Base-by-base conservation (phyloP, 2,329 filamentous ascomycete genomes). In the Hypomyces rosellus region DNA sequence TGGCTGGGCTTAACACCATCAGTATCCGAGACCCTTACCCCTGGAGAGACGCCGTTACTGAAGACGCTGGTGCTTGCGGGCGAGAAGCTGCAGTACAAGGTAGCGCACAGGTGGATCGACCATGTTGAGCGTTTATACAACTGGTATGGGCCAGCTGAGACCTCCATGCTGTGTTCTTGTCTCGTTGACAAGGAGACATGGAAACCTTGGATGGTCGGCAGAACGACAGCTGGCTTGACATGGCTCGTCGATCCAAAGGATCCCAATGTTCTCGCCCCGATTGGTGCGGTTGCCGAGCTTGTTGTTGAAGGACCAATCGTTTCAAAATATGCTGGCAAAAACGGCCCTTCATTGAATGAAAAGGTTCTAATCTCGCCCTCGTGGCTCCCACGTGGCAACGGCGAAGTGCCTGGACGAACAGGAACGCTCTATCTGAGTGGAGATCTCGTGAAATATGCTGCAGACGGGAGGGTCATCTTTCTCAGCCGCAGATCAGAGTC, bases 91-190 rank as follows among this genome's bases (percentile, higher is more conserved):
- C 41, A 45, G 8, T 15, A 36, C 4, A 46, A 46, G 34, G 22
- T 34, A n/a, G 48, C 48, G 5, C 36, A 45, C 4, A 45, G 37
- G 12, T 49, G 48, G 48, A n/a, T 20, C 15, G 34, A 45, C 11
- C 14, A 45, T 14, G 16, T 49, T 36, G 48, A 49, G 14, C 7
- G 12, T 4, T n/a, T 46, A 16, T 22, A 40, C 18, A 50, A 46
- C 42, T 46, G 41, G 42, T 50, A 50, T 18, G 48, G 48, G 5
- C 48, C 48, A 16, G 48, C 42, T 7, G 48, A 50, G 30, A 34
- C 41, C 12, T 46, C 48, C 5, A 34, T 50, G 9, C 18, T 42
- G 5, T 46, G 41, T 18, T 46, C 48, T 11, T 39, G 25, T 13
- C 16, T 22, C 3, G 38, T 50, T 20, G 18, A 50, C n/a, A 20